A percentile compares a stretch with the other conserved stretches of the same genome.
Conservation (phyloP, 257 asterid genomes). For the Solanum rostratum region DNA sequence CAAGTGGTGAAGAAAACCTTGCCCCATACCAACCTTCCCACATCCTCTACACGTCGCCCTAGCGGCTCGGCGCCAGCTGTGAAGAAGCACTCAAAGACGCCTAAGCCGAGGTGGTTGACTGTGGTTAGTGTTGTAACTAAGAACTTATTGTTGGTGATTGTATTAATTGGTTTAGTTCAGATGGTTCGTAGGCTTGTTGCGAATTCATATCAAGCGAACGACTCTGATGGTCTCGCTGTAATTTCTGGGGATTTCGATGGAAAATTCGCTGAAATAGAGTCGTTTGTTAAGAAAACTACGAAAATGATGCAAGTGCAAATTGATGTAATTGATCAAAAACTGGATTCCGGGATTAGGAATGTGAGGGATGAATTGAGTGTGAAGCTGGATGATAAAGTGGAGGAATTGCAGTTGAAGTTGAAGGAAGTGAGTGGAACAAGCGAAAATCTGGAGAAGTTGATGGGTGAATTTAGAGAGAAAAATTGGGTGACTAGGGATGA, state of each 20-base stretch:
- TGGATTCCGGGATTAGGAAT: constrained; percentile 30
- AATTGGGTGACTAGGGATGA: constrained; percentile 59
- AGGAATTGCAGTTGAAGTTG: constrained; percentile 38
- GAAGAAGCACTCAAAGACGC: constrained; percentile 11
- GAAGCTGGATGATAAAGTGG: constrained; percentile 31
- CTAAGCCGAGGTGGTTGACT: constrained; percentile 68
- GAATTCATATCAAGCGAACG: constrained; percentile 11
- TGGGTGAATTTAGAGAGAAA: constrained; percentile 33
- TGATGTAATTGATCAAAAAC: constrained; percentile 45
- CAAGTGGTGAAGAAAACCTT: constrained; percentile 19
- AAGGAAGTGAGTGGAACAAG: constrained; percentile 47
- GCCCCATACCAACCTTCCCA: constrained; percentile 7
- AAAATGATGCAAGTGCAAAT: constrained; percentile 84
- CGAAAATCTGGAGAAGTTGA: constrained; percentile 51
- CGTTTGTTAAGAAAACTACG: constrained; percentile 36
- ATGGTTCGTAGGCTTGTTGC: constrained; percentile 35
- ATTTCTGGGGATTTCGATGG: constrained; percentile 52
- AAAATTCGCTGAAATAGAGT: constrained; percentile 44
- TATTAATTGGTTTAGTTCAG: constrained; percentile 41
- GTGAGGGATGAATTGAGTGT: constrained; percentile 44
- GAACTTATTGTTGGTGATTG: constrained; percentile 37
- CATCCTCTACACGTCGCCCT: constrained; percentile 18
- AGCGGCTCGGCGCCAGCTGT: constrained; percentile 15
- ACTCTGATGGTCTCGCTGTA: constrained; percentile 15
- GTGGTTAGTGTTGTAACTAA: constrained; percentile 43